Conservation (phyloP, 2,329 filamentous ascomycete species). For the Alternaria brassicae region DNA sequence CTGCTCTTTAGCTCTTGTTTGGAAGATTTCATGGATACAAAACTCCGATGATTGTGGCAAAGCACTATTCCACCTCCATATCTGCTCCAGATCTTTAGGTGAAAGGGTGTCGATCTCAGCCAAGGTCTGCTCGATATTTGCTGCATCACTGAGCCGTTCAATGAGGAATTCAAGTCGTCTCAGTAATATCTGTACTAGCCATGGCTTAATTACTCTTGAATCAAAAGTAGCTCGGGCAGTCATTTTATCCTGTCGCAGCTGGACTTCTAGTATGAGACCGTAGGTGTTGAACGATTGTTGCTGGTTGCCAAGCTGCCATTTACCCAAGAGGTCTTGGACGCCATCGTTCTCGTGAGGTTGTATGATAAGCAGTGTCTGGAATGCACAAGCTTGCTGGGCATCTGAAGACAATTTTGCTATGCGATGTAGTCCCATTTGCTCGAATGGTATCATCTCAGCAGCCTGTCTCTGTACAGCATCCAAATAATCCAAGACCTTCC, state of each 20-base stretch:
- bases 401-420: constrained; percentile 17
- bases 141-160: neutral
- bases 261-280: too few species aligned
- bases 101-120: neutral
- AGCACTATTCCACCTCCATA: neutral
- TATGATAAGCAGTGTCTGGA: constrained; percentile 61
- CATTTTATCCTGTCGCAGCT: too few species aligned
- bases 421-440: constrained; percentile 45
- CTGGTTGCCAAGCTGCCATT: neutral
- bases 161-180: too few species aligned
- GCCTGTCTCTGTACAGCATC: constrained; percentile 20
- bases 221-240: too few species aligned
- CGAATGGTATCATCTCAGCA: constrained; percentile 33
- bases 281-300: neutral
- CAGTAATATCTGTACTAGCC: too few species aligned
- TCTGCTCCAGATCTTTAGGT: neutral
- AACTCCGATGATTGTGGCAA: neutral
- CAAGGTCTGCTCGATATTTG: neutral
- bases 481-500: constrained; percentile 20
- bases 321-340: neutral
- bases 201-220: too few species aligned
- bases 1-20: constrained; percentile 1
- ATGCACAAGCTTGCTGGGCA: constrained; percentile 41
- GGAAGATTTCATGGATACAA: constrained; percentile 27
- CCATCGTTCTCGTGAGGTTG: constrained; percentile 39